Evolutionary conservation across 2,329 filamentous ascomycete genomes (phyloP).

Genomic region (Aureobasidium sp.): DNA sequence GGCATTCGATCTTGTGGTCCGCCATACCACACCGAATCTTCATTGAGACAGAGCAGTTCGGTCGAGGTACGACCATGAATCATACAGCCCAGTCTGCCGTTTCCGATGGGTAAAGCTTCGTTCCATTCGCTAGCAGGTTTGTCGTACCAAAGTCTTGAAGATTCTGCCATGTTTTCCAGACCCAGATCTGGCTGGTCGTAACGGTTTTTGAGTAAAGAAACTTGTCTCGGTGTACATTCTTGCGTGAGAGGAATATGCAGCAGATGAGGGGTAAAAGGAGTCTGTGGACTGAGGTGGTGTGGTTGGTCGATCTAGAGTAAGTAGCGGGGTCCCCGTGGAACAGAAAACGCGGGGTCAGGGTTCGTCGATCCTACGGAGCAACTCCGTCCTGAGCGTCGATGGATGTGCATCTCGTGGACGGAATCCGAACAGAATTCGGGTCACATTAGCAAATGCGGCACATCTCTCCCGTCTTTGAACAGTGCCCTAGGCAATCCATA

Average conservation of each 20-base stretch:
- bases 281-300: not conserved
- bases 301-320: not conserved
- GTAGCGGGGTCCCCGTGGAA: not conserved
- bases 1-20: conserved; percentile 39
- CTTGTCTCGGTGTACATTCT: not conserved
- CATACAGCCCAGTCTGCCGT: conserved; percentile 43
- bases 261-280: not conserved
- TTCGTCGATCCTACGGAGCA: not conserved
- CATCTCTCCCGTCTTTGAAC: not conserved
- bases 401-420: not conserved
- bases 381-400: not conserved
- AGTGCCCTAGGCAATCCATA: not conserved
- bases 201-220: not conserved
- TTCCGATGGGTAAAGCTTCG: conserved; percentile 43
- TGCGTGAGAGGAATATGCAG: not conserved
- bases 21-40: conserved; percentile 44
- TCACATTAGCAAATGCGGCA: not conserved
- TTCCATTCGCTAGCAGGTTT: conserved; percentile 27
- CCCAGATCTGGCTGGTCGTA: not conserved
- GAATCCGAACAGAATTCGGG: not conserved
- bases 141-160: conserved; percentile 25
- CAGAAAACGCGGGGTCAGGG: not conserved
- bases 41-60: conserved; percentile 42
- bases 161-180: not conserved
- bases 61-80: conserved; percentile 39